Conservation (phyloP, 2,329 filamentous ascomycete species). For the Nothopassalora personata region DNA sequence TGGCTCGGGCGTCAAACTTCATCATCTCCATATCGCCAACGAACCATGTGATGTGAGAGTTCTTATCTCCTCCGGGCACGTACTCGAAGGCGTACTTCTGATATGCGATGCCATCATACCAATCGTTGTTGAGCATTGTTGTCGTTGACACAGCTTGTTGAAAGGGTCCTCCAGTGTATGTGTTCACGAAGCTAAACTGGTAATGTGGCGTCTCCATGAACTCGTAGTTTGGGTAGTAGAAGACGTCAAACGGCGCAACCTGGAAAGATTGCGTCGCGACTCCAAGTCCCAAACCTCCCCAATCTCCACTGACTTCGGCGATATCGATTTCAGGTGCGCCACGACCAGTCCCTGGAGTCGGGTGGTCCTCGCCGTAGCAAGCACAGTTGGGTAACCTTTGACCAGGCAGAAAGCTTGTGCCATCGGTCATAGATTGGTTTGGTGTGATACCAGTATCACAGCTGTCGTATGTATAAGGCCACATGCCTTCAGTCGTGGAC, state of each 20-base stretch:
- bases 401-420: slow-evolving; percentile 40
- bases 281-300: slow-evolving; percentile 35
- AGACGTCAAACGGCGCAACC: slow-evolving; percentile 47
- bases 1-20: slow-evolving; percentile 47
- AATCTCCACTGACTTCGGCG: slow-evolving; percentile 44
- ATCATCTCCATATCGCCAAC: slow-evolving; percentile 49
- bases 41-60: slow-evolving; percentile 48
- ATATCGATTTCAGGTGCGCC: slow-evolving; percentile 48
- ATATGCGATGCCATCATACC: slow-evolving; percentile 51
- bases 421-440: slow-evolving; percentile 44
- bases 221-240: slow-evolving; percentile 49
- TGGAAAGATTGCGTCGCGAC: slow-evolving; percentile 47
- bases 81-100: slow-evolving; percentile 56
- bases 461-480: slow-evolving; percentile 50
- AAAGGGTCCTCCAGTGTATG: slow-evolving; percentile 50
- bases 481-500: slow-evolving; percentile 49
- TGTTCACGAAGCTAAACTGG: slow-evolving; percentile 45
- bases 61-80: slow-evolving; percentile 42
- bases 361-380: slow-evolving; percentile 44
- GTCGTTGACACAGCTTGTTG: slow-evolving; percentile 54
- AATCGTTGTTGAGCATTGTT: slow-evolving; percentile 50
- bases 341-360: slow-evolving; percentile 43
- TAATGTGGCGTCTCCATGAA: slow-evolving; percentile 49
- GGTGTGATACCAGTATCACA: slow-evolving; percentile 49
- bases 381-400: slow-evolving; percentile 43